phyloP scores from a whole-genome alignment of 768 basidiomycete species.

The Lactarius evosmus region DNA sequence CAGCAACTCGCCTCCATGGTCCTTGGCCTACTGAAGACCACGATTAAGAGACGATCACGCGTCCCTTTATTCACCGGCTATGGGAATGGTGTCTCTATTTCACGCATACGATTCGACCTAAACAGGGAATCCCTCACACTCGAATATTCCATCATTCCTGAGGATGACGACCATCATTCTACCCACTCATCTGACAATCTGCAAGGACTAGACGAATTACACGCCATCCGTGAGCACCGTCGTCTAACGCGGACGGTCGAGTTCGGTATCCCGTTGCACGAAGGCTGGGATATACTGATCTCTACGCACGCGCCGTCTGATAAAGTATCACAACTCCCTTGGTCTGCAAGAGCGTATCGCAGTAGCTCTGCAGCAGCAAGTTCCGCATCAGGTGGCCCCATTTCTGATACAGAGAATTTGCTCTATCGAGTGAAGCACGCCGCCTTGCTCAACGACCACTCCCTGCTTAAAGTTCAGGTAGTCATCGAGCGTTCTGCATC shows the following conservation, averaged over 20 bases:
- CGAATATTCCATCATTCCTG: slow-evolving; percentile 80
- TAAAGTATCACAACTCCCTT: slow-evolving; percentile 67
- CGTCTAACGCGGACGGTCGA: slow-evolving; percentile 76
- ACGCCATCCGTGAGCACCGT: slow-evolving; percentile 59
- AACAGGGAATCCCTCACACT: slow-evolving; percentile 79
- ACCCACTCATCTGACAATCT: slow-evolving; percentile 33
- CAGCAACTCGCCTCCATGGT: slow-evolving; percentile 88
- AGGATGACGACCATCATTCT: slow-evolving; percentile 53
- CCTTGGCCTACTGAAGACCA: slow-evolving; percentile 77
- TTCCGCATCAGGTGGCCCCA: slow-evolving; percentile 34
- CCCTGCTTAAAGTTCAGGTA: slow-evolving; percentile 75
- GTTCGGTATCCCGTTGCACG: slow-evolving; percentile 67
- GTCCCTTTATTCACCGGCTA: slow-evolving; percentile 75
- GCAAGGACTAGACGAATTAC: slow-evolving; percentile 61
- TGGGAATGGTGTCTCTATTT: slow-evolving; percentile 78
- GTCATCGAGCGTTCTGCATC: slow-evolving; percentile 79
- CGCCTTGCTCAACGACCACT: slow-evolving; percentile 65
- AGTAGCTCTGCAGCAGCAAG: slow-evolving; percentile 37
- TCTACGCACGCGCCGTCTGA: slow-evolving; percentile 71
- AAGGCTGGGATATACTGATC: slow-evolving; percentile 87
- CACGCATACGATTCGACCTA: slow-evolving; percentile 73
- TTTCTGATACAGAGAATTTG: slow-evolving; percentile 47
- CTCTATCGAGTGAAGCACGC: slow-evolving; percentile 71
- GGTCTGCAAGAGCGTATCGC: slow-evolving; percentile 61
- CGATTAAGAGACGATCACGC: slow-evolving; percentile 67